phyloP scores from a whole-genome alignment of 257 asterid genomes.

The Pogostemon cablin region DNA sequence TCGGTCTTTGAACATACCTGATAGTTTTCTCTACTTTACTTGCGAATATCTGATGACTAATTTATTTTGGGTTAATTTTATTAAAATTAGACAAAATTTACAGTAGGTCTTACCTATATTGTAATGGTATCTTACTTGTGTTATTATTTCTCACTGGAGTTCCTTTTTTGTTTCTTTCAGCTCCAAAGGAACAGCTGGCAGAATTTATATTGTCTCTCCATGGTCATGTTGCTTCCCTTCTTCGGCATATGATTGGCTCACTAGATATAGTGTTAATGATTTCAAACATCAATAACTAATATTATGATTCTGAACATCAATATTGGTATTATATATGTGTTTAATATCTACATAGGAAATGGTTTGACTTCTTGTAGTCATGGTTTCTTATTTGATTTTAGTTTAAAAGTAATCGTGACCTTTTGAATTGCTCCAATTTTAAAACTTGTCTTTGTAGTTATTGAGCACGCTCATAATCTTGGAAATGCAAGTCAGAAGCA shows the following conservation, averaged over 20 bases:
- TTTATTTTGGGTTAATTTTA: too few relatives aligned
- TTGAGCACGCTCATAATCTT: constrained; percentile 68
- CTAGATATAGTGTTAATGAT: constrained; percentile 55
- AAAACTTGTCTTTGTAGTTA: constrained; percentile 48
- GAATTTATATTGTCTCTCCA: constrained; percentile 75
- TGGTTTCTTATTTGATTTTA: neutral
- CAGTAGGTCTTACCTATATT: neutral
- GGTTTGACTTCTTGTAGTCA: too few relatives aligned
- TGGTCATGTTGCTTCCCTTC: constrained; percentile 79
- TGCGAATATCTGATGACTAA: too few relatives aligned
- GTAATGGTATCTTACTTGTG: constrained; percentile 1
- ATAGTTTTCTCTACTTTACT: too few relatives aligned
- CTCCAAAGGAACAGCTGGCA: constrained; percentile 53
- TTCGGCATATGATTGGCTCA: constrained; percentile 89
- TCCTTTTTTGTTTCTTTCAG: neutral
- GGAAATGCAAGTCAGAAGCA: too few relatives aligned
- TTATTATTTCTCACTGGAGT: constrained; percentile 8
- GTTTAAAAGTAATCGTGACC: neutral
- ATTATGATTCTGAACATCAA: too few relatives aligned
- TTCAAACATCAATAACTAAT: constrained; percentile 8
- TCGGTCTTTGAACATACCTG: too few relatives aligned
- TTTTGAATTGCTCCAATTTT: constrained; percentile 6
- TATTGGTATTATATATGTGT: neutral
- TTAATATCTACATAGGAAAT: neutral
- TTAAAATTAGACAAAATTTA: too few relatives aligned